These are phyloP conservation scores for Cladorrhinum sp. DNA, from an alignment of 2,329 filamentous ascomycete species.

Conservation along the genomic window DNA sequence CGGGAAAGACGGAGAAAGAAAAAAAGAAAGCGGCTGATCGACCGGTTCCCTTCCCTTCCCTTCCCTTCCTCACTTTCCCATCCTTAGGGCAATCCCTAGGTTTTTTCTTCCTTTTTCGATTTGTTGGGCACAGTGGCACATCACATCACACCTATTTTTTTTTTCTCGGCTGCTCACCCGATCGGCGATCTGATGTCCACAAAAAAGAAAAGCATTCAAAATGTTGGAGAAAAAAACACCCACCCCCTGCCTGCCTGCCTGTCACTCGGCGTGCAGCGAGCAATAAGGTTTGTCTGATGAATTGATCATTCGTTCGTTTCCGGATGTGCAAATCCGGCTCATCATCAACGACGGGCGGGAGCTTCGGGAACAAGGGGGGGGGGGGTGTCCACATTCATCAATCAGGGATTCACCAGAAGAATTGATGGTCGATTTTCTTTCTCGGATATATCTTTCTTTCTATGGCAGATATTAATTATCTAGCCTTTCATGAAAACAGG, in stretches of 20 bases:
- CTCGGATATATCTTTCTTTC: background rate
- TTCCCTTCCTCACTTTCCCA: background rate
- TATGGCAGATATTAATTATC: background rate
- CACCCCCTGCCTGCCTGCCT: no score
- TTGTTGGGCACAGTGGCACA: no score
- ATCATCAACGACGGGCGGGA: no score
- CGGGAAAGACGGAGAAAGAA: background rate
- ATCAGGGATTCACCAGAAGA: no score
- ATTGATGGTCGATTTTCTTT: no score
- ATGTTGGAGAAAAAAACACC: background rate
- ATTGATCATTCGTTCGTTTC: background rate
- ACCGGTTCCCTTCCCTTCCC: background rate
- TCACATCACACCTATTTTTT: no score
- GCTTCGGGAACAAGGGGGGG: no score
- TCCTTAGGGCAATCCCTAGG: no score
- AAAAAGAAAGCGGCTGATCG: background rate
- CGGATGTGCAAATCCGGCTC: slow-evolving; percentile 11
- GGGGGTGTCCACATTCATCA: no score
- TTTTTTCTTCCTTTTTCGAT: background rate
- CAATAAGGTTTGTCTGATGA: background rate
- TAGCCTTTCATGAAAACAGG: no score
- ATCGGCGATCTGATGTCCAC: slow-evolving; percentile 1
- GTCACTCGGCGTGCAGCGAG: no score
- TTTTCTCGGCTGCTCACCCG: background rate
- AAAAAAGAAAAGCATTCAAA: background rate